A percentile compares a stretch with the other conserved stretches of the same genome.
Conservation (phyloP, 2,329 filamentous ascomycete species). For the Botrytis aclada region DNA sequence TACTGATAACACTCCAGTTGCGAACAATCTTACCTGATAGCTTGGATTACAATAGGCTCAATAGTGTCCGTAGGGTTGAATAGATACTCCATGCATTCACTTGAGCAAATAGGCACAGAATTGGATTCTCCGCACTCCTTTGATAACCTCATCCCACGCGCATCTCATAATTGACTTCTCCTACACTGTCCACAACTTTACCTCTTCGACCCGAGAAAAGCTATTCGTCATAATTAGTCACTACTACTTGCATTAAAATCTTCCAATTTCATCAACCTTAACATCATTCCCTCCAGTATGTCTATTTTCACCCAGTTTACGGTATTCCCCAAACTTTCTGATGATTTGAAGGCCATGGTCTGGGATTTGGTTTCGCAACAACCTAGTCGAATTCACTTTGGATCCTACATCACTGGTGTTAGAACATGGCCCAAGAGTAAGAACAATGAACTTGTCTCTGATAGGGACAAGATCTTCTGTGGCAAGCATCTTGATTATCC, state of each 20-base stretch:
- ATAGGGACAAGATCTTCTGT: not conserved
- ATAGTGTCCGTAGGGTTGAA: accelerated
- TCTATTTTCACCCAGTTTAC: not conserved
- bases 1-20: not conserved
- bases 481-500: not conserved
- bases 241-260: not conserved
- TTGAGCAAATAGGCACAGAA: not conserved
- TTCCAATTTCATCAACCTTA: not conserved
- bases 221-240: not conserved
- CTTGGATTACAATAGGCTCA: not conserved
- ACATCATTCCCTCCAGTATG: not conserved
- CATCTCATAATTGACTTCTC: not conserved
- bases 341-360: not conserved
- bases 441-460: no score
- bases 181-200: not conserved
- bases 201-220: not conserved
- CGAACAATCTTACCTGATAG: accelerated
- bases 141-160: not conserved
- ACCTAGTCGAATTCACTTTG: not conserved
- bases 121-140: not conserved
- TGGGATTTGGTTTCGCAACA: not conserved
- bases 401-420: accelerated
- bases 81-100: not conserved
- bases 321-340: not conserved
- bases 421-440: no score